These are phyloP conservation scores for Apiospora marii DNA, from an alignment of 2,329 filamentous ascomycete species.

Conservation along the genomic window DNA sequence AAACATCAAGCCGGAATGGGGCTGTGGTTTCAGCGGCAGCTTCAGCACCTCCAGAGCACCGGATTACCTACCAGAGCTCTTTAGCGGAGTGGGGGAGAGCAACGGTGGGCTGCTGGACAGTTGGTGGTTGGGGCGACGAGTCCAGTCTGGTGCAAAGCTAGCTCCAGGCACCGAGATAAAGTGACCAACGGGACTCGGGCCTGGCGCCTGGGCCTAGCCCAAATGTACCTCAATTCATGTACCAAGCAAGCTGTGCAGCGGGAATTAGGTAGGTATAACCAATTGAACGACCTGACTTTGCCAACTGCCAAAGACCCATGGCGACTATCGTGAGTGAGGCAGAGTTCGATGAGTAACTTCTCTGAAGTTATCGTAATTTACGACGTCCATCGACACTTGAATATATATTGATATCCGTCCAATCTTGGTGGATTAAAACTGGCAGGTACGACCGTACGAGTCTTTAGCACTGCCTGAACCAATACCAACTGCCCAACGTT, in stretches of 20 bases:
- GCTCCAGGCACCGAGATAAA: background rate
- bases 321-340: background rate
- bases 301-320: background rate
- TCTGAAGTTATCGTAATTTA: no score
- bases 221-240: background rate
- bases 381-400: no score
- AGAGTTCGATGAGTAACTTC: background rate
- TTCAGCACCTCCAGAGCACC: background rate
- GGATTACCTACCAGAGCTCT: background rate
- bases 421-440: no score
- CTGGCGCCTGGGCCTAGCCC: background rate
- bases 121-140: no score
- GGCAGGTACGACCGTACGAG: no score
- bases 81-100: background rate
- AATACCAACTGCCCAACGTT: no score
- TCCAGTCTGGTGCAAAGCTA: background rate
- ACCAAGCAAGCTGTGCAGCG: background rate
- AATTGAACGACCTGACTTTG: no score
- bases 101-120: background rate
- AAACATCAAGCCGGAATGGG: background rate
- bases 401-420: no score
- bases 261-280: background rate
- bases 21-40: background rate
- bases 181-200: background rate
- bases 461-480: no score